phyloP scores from a whole-genome alignment of 23 red algal species.

The Chondrus crispus region DNA sequence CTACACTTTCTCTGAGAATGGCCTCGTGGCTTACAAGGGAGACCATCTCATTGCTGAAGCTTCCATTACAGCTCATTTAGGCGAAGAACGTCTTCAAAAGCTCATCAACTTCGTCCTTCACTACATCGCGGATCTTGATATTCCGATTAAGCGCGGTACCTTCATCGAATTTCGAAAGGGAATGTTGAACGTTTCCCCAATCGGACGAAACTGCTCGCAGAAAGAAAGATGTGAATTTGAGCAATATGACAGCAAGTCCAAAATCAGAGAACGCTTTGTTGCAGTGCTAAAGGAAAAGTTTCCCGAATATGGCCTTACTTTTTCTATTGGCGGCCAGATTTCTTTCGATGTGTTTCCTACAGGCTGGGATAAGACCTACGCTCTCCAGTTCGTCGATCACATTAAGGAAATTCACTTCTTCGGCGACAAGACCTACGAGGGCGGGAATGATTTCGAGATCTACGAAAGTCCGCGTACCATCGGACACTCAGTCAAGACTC shows the following conservation, averaged over 20 bases:
- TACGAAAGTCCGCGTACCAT: conserved; percentile 65
- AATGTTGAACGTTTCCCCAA: conserved; percentile 97
- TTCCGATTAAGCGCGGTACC: conserved; percentile 96
- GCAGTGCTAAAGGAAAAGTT: conserved; percentile 79
- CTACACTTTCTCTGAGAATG: conserved; percentile 99
- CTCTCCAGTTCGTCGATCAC: conserved; percentile 79
- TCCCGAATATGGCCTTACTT: conserved; percentile 67
- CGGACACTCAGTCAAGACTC: conserved; percentile 75
- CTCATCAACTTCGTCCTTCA: conserved; percentile 88
- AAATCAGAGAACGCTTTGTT: conserved; percentile 75
- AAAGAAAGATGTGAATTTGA: conserved; percentile 93
- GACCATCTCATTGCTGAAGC: conserved; percentile 71
- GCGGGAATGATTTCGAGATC: conserved; percentile 99
- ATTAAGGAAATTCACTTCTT: conserved; percentile 91
- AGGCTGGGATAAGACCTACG: conserved; percentile 97
- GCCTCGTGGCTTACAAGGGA: conserved; percentile 84
- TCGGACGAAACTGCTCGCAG: conserved; percentile 96
- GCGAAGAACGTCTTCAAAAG: conserved; percentile 79
- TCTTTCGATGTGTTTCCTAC: conserved; percentile 95
- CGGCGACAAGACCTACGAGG: conserved; percentile 93
- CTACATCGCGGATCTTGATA: conserved; percentile 85
- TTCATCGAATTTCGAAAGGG: conserved; percentile 99
- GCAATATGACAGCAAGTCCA: conserved; percentile 72
- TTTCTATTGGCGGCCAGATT: conserved; percentile 98
- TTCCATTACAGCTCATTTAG: conserved; percentile 69